Evolutionary conservation across 1,284 basidiomycete species (phyloP).

Genomic region (Boletus albobrunnescens): DNA sequence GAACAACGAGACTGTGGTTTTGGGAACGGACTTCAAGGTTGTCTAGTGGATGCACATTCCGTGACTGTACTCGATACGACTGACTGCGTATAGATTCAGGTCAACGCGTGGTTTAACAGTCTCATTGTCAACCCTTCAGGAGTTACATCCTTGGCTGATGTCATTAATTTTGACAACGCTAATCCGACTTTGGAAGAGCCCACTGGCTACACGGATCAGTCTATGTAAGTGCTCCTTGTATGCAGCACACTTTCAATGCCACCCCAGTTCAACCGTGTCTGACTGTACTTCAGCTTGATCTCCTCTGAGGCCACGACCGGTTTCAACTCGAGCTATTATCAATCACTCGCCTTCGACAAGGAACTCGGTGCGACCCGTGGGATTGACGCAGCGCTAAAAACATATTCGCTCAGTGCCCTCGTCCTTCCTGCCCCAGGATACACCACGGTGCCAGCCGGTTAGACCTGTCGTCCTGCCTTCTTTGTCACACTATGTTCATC

Average conservation of each 20-base stretch:
- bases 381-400: neutral
- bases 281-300: neutral
- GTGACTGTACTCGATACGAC: neutral
- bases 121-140: neutral
- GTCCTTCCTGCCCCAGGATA: neutral
- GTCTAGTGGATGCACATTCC: neutral
- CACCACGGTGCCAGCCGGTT: neutral
- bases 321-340: neutral
- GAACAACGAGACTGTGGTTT: neutral
- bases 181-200: neutral
- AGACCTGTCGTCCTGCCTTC: neutral
- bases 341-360: neutral
- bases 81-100: neutral
- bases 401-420: neutral
- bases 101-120: neutral
- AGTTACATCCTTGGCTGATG: neutral
- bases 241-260: neutral
- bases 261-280: neutral
- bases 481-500: neutral
- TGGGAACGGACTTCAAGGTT: neutral
- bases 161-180: neutral
- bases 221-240: neutral
- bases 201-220: neutral
- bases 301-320: neutral
- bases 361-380: neutral